Evolutionary conservation across 2,329 filamentous ascomycete species (phyloP), one percentile per base, ranked within the genome.

Genomic region (Gnomoniopsis smithogilvyi): DNA sequence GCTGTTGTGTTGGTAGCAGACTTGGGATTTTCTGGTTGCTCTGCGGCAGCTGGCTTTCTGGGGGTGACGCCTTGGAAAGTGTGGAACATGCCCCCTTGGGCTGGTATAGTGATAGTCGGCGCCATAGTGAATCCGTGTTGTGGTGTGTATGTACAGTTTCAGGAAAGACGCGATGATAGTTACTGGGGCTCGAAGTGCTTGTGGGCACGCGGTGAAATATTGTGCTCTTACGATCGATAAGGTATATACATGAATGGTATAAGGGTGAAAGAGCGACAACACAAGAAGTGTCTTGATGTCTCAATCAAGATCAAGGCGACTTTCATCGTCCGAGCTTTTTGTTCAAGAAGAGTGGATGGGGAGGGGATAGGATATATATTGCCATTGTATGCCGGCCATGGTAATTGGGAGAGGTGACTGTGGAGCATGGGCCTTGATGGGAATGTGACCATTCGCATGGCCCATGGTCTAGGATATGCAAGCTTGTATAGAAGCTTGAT

Each of bases 41-140:
- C 77, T 52, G 73, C 77, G 51, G 73, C 71, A 1, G 76, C 75
- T 30, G 76, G 73, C 65, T 81, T 82, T 59, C 79, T 72, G 48
- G 79, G 78, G 54, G 79, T 80, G 22, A 82, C 78, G 50, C 80
- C 80, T 71, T 82, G 80, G 65, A 82, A 81, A 63, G 74, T 80
- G 64, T 80, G 78, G 66, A 80, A 80, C 78, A 80, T 80, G 65
- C 78, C 78, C 67, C 76, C 78, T 68, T 79, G 77, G 26, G 77
- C 74, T 60, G 78, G 74, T 67, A 78, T 73, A 17, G 78, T 72
- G 64, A 78, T 77, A 56, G 77, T 74, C 46, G 79, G 80, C 26
- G 76, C 74, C 75, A 78, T 76, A 63, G 47, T 68, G 64, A 62
- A 60, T 56, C 60, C 60, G 52, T 59, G 30, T 60, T 22, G 38